Base-by-base conservation (phyloP, 495 filamentous ascomycete species). In the Durotheca rogersii region DNA sequence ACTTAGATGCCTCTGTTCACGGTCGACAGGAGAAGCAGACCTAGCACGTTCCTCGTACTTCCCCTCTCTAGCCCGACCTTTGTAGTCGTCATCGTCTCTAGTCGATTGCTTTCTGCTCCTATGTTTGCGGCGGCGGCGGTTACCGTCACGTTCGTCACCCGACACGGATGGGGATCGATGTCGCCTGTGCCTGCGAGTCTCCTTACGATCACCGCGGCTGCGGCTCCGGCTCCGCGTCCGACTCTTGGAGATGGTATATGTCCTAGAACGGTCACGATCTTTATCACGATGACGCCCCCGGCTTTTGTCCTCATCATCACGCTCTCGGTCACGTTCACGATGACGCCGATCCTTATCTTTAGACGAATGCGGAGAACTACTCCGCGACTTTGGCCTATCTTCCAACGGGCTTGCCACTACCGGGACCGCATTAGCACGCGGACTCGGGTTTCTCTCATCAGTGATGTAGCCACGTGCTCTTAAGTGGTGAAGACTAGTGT, bases 401-500 rank as follows among this genome's bases (percentile, higher is more conserved):
- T 58, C 51, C 31, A 41, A 25, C 12, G 67, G 67, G 34, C 67
- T 73, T 43, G 64, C 57, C 34, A 64, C 64, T 7, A 54, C 37
- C 11, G 61, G 60, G 7, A 58, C 66, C 35, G 16, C 34, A 43
- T 64, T 62, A 42, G 65, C 67, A 33, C 59, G 65, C 16, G 66
- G 63, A 42, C 67, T 71, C 17, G 62, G 57, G 12, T 63, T 56
- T 49, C 62, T 65, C 41, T 67, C 62, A 53, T 72, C 67, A 37
- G 65, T 59, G 12, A 75, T 69, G 58, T 64, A 69, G 46, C 73
- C 72, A 49, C 76, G 66, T 30, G 72, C 75, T 67, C 75, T 73
- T 33, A 81, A 64, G 45, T 74, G 67, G 42, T 66, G 66, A 58
- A 82, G 77, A 65, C 83, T 85, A 34, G 84, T 88, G 67, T 90